Evolutionary conservation across 1,284 basidiomycete genomes (phyloP), one percentile per base, ranked within the genome.

Genomic region (Ganoderma boninense): DNA sequence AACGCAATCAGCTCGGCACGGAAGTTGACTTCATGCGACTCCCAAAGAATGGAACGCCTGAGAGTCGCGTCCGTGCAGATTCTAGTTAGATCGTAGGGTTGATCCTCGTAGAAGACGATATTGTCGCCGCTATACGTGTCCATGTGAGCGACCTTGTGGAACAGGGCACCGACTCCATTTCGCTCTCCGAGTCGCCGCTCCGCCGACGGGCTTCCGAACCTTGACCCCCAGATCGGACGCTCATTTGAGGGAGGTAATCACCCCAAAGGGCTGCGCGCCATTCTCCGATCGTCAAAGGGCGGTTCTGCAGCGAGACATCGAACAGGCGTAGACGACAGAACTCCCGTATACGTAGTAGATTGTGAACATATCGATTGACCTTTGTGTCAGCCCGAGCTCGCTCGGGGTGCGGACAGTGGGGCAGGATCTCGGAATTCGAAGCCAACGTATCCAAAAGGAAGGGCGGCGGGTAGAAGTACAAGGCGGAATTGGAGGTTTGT

Each of bases 181-280:
- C 62, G 43, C 20, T 49, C 61, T 0, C 49, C 63, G 14, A 59
- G 49, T 1, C 67, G 63, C 8, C 59, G 63, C 11, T 42, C 29
- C 4, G 20, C 32, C 59, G 43, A 2, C 66, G 29, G 7, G 43
- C 43, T 1, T 57, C 52, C 2, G 38, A 13, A 2, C 1, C 8
- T 5, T 62, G 13, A 2, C 20, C 14, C 0, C 52, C 54, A 3
- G 42, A 11, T 3, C 20, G 54, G n/a, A 40, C 10, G 13, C n/a
- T 26, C 0, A 20, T 56, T 18, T 62, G 52, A 1, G 14, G 42
- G 14, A 2, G 14, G 54, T 66, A 70, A 3, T 66, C 65, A 2
- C 69, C 69, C 52, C 56, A 70, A 1, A 70, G 62, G 16, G 65
- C 69, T 32, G 62, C 43, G 0, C 65, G 61, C 69, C 69, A 70